phyloP scores from a whole-genome alignment of 805 yeast genomes.

The Wickerhamomyces hampshirensis region DNA sequence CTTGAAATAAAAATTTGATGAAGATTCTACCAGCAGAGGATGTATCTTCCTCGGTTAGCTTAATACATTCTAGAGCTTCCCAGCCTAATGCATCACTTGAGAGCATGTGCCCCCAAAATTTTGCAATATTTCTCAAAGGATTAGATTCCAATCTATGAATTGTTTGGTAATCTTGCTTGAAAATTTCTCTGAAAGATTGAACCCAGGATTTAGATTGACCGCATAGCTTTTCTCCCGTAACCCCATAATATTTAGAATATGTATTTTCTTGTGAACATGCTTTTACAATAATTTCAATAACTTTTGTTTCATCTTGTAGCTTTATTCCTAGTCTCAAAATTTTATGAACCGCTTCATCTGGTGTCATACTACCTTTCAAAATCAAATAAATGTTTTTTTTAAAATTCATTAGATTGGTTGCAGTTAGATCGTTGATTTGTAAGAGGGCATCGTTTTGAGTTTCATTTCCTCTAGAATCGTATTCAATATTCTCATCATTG shows the following conservation, averaged over 20 bases:
- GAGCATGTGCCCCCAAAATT: constrained; percentile 80
- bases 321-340: constrained; percentile 47
- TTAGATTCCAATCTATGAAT: constrained; percentile 69
- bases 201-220: constrained; percentile 52
- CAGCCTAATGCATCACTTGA: constrained; percentile 67
- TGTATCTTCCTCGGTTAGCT: constrained; percentile 65
- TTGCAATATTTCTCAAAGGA: constrained; percentile 73
- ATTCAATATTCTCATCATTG: constrained; percentile 33
- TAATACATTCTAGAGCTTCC: constrained; percentile 49
- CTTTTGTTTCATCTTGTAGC: constrained; percentile 40
- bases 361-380: constrained; percentile 83
- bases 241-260: constrained; percentile 81
- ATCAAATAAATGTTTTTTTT: constrained; percentile 78
- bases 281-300: constrained; percentile 70
- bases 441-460: constrained; percentile 18
- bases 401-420: constrained; percentile 53
- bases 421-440: constrained; percentile 60
- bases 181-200: constrained; percentile 44
- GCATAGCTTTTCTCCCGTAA: constrained; percentile 64
- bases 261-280: constrained; percentile 84
- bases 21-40: constrained; percentile 79
- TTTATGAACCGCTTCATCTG: constrained; percentile 92
- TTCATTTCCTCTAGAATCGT: constrained; percentile 29
- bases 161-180: constrained; percentile 48
- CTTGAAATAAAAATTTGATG: constrained; percentile 75